A percentile compares a stretch with the other conserved stretches of the same genome.
These are phyloP conservation scores for Reutealis trisperma DNA, from an alignment of 345 rosid species.

Conservation along the genomic window DNA sequence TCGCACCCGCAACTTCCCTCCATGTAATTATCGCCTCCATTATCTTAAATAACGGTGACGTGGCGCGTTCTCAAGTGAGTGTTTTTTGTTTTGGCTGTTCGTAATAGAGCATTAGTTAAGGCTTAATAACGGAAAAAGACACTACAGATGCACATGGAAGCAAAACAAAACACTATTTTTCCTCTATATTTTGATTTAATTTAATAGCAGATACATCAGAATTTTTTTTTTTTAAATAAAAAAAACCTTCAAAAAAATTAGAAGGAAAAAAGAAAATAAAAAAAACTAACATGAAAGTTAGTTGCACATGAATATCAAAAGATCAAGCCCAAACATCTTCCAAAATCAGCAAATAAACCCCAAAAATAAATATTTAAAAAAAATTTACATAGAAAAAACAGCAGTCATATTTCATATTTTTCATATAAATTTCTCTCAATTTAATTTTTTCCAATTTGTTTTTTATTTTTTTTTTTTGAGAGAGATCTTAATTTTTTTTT, in stretches of 20 bases:
- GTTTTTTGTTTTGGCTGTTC: not conserved
- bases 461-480: not conserved
- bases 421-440: constrained; percentile 19
- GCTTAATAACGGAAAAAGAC: not conserved
- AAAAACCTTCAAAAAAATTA: not conserved
- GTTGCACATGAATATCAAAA: constrained; percentile 21
- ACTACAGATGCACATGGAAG: not conserved
- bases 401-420: constrained; percentile 32
- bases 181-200: constrained; percentile 28
- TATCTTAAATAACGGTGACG: not conserved
- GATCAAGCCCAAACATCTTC: constrained; percentile 29
- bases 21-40: constrained; percentile 3
- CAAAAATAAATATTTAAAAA: constrained; percentile 13
- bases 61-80: not conserved
- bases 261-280: not conserved
- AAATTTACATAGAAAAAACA: constrained; percentile 36
- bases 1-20: constrained; percentile 12
- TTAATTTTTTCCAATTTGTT: constrained; percentile 15
- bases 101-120: not conserved
- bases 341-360: constrained; percentile 16
- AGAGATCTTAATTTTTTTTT: not conserved
- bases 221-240: not conserved
- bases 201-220: constrained; percentile 23
- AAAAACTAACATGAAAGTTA: constrained; percentile 17
- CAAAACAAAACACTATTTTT: constrained; percentile 8